Base-by-base conservation (phyloP, 1,139 yeast species). In the Geotrichum candidum region DNA sequence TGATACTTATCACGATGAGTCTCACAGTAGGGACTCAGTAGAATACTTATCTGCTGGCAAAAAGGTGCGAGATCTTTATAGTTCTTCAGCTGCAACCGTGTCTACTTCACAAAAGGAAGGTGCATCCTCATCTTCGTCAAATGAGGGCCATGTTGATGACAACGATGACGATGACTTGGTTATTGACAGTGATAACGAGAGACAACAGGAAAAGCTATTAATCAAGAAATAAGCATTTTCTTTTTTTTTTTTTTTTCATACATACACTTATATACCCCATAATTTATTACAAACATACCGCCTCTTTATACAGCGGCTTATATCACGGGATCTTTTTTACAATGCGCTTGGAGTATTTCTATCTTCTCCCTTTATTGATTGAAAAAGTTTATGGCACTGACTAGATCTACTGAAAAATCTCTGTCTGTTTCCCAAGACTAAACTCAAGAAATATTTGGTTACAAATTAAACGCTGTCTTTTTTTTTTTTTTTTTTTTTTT, bases 1-100 rank as follows among this genome's bases (percentile, higher is more conserved):
- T 38, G 57, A 51, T 50, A 41, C 7, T n/a, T 41, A 41, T 7
- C 22, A 41, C 22, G 48, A 41, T 56, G 54, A 27, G 45, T 35
- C 29, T 18, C 55, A 54, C 51, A 51, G 45, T 18, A 57, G 25
- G 56, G 48, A 41, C 48, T 41, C 48, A n/a, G 48, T 41, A 7
- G 46, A 53, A 3, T 48, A 52, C 1, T 54, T 62, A 33, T 56
- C 66, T 9, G 65, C 66, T 3, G 69, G 69, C 25, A 64, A 63
- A 41, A 62, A 61, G 53, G 69, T 68, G 15, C 62, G 69, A 25
- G 65, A 67, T 23, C 53, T 68, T 46, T 69, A 69, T 52, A 67
- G 66, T 13, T 48, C 51, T 13, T 52, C 57, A 22, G 15, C 53
- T 7, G 23, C 54, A 38, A 18, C 50, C 6, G 29, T 22, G 18